A percentile compares a stretch with the other conserved stretches of the same genome.
Evolutionary conservation across 148 eudicot genomes (phyloP).

Genomic region (Simmondsia chinensis): DNA sequence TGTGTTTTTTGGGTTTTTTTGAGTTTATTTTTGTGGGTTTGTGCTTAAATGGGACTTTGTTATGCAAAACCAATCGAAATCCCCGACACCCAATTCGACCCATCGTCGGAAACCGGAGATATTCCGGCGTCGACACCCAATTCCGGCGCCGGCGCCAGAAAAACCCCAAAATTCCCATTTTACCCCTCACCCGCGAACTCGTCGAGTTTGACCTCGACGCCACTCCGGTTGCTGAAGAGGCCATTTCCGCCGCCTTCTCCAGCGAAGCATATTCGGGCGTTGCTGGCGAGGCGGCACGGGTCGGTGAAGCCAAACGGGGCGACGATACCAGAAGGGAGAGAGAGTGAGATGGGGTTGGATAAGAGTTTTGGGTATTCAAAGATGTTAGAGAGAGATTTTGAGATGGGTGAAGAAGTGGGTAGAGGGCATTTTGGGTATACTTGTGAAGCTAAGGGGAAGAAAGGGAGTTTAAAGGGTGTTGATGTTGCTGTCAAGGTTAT

Average conservation of each 20-base stretch:
- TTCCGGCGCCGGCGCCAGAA: conserved; percentile 7
- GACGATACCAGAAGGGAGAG: conserved; percentile 87
- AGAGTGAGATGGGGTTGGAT: conserved; percentile 71
- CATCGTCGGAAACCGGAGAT: conserved; percentile 19
- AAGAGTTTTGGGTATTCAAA: conserved; percentile 84
- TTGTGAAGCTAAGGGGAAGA: conserved; percentile 71
- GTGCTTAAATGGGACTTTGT: conserved; percentile 84
- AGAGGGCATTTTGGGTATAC: conserved; percentile 98
- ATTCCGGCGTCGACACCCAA: conserved; percentile 1
- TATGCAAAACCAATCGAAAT: conserved; percentile 75
- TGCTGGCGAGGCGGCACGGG: conserved; percentile 80
- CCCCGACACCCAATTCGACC: conserved; percentile 35
- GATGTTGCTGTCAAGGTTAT: conserved; percentile 97
- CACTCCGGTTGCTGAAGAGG: conserved; percentile 61
- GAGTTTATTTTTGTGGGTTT: too few relatives aligned
- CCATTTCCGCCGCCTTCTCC: conserved; percentile 96
- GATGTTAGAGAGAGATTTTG: conserved; percentile 53
- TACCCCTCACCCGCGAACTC: conserved; percentile 79
- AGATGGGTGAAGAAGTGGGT: conserved; percentile 87
- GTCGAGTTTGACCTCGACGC: conserved; percentile 74
- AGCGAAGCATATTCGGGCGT: conserved; percentile 85
- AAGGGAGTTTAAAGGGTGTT: conserved; percentile 71
- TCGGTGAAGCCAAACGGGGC: conserved; percentile 83
- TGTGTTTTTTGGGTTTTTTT: too few relatives aligned
- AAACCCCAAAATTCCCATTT: conserved; percentile 72